Base-by-base conservation (phyloP, 257 asterid genomes). In the Rubia yunnanensis region DNA sequence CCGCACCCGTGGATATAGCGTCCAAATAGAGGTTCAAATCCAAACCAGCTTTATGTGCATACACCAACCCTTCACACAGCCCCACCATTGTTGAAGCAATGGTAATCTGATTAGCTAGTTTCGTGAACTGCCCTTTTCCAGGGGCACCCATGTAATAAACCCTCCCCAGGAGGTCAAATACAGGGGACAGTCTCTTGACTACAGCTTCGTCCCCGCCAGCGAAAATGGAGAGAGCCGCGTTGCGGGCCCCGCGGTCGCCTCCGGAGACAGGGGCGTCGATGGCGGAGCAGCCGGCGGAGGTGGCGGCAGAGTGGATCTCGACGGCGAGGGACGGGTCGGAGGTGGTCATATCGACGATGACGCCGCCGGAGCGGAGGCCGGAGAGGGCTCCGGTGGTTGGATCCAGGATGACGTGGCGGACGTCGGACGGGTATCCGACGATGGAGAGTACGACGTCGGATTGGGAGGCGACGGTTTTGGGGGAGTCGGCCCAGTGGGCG, bases 221-320 rank as follows among this genome's bases (percentile, higher is more conserved):
- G 61, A 91, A 88, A 28, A 91, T 91, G 5, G 96, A 91, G 10
- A 91, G 95, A 9, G 92, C 56, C 2, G 92, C 98, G 44, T 77
- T 82, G 48, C 88, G 84, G 7, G 98, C 95, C 17, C 98, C 96
- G 0, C 91, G 87, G 60, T 91, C 98, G 2, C 96, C 98, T 2
- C 98, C 96, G 63, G 96, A 91, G 2, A 91, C 95, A 1, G 98
- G 98, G 10, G 96, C 96, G 70, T 91, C 98, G 7, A 91, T 62
- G 0, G 98, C 73, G 70, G 83, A 79, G 78, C 92, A 91, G 26
- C 82, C 80, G 14, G 74, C 78, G 26, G 79, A 24, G 6, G 78
- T 7, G 39, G 98, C 92, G 31, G 92, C 80, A 24, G 94, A 68
- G 77, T 85, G 83, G 55, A 91, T 85, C 70, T 91, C 94, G 28